These are phyloP conservation scores for Plasmopara muralis DNA, from an alignment of 352 stramenopile species.

Conservation along the genomic window DNA sequence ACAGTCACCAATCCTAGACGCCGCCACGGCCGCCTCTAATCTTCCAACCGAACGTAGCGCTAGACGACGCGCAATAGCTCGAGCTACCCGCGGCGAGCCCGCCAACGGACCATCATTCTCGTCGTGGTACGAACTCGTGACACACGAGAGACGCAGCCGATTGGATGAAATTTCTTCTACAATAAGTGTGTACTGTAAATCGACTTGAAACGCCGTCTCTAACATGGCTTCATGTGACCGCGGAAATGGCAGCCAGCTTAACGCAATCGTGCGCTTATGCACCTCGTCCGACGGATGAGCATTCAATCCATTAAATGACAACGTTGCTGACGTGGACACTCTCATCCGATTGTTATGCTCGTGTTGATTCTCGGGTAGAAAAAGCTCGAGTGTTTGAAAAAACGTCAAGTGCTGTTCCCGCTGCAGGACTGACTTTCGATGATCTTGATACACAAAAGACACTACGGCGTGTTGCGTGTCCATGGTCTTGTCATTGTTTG, in stretches of 20 bases:
- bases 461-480: slow-evolving; percentile 52
- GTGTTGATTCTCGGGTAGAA: slow-evolving; percentile 32
- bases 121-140: slow-evolving; percentile 53
- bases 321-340: slow-evolving; percentile 15
- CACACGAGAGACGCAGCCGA: slow-evolving; percentile 44
- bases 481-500: slow-evolving; percentile 26
- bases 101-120: slow-evolving; percentile 22
- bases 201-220: slow-evolving; percentile 25
- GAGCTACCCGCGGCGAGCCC: slow-evolving; percentile 23
- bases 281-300: slow-evolving; percentile 37
- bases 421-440: slow-evolving; percentile 40
- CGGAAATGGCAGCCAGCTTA: slow-evolving; percentile 54
- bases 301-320: slow-evolving; percentile 20
- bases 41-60: slow-evolving; percentile 39
- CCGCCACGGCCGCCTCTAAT: slow-evolving; percentile 41
- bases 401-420: slow-evolving; percentile 52
- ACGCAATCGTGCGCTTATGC: slow-evolving; percentile 49
- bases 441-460: slow-evolving; percentile 54
- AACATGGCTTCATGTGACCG: slow-evolving; percentile 23
- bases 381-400: slow-evolving; percentile 59
- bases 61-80: slow-evolving; percentile 39
- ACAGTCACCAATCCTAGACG: slow-evolving; percentile 38
- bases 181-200: slow-evolving; percentile 60
- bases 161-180: slow-evolving; percentile 48
- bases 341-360: slow-evolving; percentile 8